Evolutionary conservation across 257 asterid species (phyloP).

Genomic region (Solanum raphanifolium): DNA sequence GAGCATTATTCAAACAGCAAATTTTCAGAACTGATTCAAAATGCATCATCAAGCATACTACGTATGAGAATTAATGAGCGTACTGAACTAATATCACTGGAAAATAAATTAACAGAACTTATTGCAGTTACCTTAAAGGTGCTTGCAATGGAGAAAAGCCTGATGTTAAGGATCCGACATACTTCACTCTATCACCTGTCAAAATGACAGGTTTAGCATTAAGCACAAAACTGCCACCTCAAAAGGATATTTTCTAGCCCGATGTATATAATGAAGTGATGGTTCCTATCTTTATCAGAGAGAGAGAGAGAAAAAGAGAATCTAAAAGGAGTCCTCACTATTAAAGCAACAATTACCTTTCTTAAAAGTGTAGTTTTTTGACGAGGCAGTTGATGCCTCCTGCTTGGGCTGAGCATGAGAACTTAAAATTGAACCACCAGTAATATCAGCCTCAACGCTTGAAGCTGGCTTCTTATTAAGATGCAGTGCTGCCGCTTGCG

Average conservation of each 20-base stretch:
- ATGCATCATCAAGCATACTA: neutral
- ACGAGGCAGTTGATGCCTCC: constrained; percentile 75
- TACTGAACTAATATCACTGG: neutral
- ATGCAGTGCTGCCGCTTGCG: constrained; percentile 34
- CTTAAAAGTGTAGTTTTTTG: constrained; percentile 53
- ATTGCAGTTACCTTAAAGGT: constrained; percentile 40
- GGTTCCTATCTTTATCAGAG: neutral
- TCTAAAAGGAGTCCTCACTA: neutral
- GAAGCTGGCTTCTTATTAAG: constrained; percentile 59
- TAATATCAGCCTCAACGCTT: constrained; percentile 61
- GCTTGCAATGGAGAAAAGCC: constrained; percentile 43
- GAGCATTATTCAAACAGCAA: neutral
- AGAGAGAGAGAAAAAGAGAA: neutral
- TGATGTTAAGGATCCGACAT: constrained; percentile 45
- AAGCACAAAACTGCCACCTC: neutral
- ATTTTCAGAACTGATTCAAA: neutral
- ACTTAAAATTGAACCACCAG: constrained; percentile 46
- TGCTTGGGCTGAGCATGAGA: constrained; percentile 66
- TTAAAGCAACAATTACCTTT: constrained; percentile 34
- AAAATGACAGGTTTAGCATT: constrained; percentile 6
- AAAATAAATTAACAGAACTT: neutral
- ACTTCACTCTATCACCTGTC: constrained; percentile 82
- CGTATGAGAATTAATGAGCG: neutral
- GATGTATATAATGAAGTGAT: neutral
- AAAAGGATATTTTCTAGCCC: neutral